phyloP scores from a whole-genome alignment of 768 basidiomycete genomes.

The Kondoa malvinella region DNA sequence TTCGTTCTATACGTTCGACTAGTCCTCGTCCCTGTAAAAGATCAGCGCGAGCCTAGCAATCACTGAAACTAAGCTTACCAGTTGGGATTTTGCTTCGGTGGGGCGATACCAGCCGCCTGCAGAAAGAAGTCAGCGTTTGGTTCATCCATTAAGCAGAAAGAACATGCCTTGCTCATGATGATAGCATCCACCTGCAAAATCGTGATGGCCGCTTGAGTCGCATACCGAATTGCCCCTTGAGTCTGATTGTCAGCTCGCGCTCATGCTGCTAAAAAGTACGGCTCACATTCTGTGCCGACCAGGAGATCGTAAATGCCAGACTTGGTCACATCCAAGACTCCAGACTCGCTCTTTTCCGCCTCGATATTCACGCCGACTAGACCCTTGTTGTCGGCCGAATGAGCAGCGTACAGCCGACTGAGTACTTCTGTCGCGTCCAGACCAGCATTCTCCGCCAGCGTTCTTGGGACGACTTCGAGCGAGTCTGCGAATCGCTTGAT shows the following conservation, averaged over 20 bases:
- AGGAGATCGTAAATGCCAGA: conserved; percentile 67
- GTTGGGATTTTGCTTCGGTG: conserved; percentile 29
- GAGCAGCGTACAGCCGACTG: conserved; percentile 73
- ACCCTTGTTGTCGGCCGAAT: conserved; percentile 51
- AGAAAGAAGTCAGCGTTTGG: too few species aligned
- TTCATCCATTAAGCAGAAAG: neutral
- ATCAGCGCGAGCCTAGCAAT: neutral
- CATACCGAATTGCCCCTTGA: conserved; percentile 61
- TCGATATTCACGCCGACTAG: conserved; percentile 77
- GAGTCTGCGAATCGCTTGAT: conserved; percentile 78
- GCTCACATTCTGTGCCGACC: conserved; percentile 52
- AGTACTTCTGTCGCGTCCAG: conserved; percentile 84
- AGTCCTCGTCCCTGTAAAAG: neutral
- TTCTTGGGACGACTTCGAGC: conserved; percentile 79
- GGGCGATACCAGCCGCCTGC: conserved; percentile 23
- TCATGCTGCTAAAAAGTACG: neutral
- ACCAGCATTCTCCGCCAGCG: conserved; percentile 80
- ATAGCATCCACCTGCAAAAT: conserved; percentile 93
- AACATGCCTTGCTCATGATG: conserved; percentile 59
- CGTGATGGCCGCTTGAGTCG: conserved; percentile 74
- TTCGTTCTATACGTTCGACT: too few species aligned
- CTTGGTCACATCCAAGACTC: conserved; percentile 41
- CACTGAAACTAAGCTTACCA: conserved; percentile 16
- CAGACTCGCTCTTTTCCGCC: conserved; percentile 49
- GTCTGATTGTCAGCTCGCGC: neutral